These are phyloP conservation scores for Scedosporium minutisporum DNA, from an alignment of 2,329 filamentous ascomycete genomes.

Conservation along the genomic window DNA sequence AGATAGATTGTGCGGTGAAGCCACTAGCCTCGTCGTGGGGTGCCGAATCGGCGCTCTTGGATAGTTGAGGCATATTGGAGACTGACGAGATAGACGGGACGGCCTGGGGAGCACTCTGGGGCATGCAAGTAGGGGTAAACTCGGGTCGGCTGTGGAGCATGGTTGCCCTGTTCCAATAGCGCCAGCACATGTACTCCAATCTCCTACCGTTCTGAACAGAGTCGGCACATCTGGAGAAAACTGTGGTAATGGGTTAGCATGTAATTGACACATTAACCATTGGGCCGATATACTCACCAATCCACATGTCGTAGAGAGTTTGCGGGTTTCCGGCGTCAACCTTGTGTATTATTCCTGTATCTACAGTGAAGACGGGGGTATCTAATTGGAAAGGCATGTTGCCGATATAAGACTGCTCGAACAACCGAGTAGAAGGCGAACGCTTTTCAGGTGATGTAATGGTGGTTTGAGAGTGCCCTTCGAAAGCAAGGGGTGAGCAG, in stretches of 20 bases:
- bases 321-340: slow-evolving; percentile 89
- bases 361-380: slow-evolving; percentile 81
- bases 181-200: slow-evolving; percentile 92
- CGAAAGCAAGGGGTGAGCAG: slow-evolving; percentile 5
- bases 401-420: slow-evolving; percentile 23
- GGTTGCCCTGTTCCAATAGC: slow-evolving; percentile 87
- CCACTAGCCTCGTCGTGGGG: slow-evolving; percentile 52
- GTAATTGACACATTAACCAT: not conserved
- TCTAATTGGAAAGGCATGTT: slow-evolving; percentile 77
- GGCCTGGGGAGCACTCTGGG: slow-evolving; percentile 37
- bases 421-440: slow-evolving; percentile 20
- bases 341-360: slow-evolving; percentile 85
- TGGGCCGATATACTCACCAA: slow-evolving; percentile 53
- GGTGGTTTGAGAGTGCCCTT: slow-evolving; percentile 11
- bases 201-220: slow-evolving; percentile 87
- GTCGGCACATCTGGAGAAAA: slow-evolving; percentile 90
- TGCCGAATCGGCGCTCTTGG: slow-evolving; percentile 67
- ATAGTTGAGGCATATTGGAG: slow-evolving; percentile 59
- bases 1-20: slow-evolving; percentile 41
- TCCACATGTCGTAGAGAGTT: slow-evolving; percentile 95
- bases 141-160: slow-evolving; percentile 69
- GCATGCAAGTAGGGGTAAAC: slow-evolving; percentile 28
- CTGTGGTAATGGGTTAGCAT: slow-evolving; percentile 30
- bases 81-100: slow-evolving; percentile 34
- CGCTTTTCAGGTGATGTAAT: slow-evolving; percentile 4